A percentile compares a stretch with the other conserved stretches of the same genome.
These are phyloP conservation scores for Globisporangium nunn DNA, from an alignment of 352 stramenopile species.

Conservation along the genomic window DNA sequence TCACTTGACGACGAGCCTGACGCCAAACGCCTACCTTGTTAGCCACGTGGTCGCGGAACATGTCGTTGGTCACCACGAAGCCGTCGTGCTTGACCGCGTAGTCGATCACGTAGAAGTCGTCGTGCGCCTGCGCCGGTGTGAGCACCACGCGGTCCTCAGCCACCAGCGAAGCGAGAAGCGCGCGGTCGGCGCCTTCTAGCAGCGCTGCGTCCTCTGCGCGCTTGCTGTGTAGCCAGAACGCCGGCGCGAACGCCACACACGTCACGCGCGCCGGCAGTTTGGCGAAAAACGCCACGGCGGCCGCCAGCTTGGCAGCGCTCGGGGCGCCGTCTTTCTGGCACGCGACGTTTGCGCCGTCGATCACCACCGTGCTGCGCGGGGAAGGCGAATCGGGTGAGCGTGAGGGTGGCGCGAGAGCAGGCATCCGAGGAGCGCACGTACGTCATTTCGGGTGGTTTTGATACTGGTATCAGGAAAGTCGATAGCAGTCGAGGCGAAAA, in stretches of 20 bases:
- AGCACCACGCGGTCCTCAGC: conserved; percentile 62
- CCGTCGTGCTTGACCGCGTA: conserved; percentile 85
- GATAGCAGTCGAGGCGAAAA: too few species aligned
- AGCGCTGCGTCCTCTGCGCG: conserved; percentile 15
- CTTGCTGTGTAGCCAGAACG: conserved; percentile 79
- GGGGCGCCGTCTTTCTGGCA: conserved; percentile 52
- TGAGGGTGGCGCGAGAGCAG: background rate
- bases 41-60: conserved; percentile 86
- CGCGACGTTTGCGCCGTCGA: conserved; percentile 73
- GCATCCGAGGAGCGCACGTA: background rate
- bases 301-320: conserved; percentile 31
- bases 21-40: conserved; percentile 35
- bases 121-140: conserved; percentile 79
- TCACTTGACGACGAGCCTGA: background rate
- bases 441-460: too few species aligned
- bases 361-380: conserved; percentile 36
- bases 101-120: conserved; percentile 90
- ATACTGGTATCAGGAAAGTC: too few species aligned
- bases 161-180: conserved; percentile 44
- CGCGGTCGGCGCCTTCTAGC: conserved; percentile 43
- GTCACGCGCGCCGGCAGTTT: conserved; percentile 33
- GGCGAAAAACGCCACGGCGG: conserved; percentile 59
- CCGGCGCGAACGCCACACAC: conserved; percentile 71
- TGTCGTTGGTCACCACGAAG: conserved; percentile 90
- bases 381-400: background rate